A percentile compares a stretch with the other conserved stretches of the same genome.
These are phyloP conservation scores for Penicillium sp. DNA, from an alignment of 2,329 filamentous ascomycete genomes.

Conservation along the genomic window DNA sequence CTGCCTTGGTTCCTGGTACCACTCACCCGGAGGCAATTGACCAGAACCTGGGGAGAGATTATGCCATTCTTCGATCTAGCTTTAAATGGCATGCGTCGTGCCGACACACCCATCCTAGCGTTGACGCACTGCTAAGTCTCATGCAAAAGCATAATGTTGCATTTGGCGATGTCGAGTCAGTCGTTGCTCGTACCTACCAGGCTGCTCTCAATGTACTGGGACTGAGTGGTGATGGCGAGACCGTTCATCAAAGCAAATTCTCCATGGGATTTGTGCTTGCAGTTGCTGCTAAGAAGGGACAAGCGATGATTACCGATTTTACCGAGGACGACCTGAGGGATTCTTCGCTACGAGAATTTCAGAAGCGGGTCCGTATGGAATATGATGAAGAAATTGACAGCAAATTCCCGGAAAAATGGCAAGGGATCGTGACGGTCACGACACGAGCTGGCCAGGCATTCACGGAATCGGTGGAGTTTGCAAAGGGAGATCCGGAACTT, in stretches of 20 bases:
- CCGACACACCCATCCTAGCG: conserved; percentile 30
- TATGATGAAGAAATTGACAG: conserved; percentile 25
- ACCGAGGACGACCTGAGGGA: conserved; percentile 25
- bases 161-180: conserved; percentile 27
- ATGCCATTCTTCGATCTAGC: conserved; percentile 26
- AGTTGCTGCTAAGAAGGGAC: conserved; percentile 29
- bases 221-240: conserved; percentile 25
- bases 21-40: conserved; percentile 23
- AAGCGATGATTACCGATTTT: conserved; percentile 30
- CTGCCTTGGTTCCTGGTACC: conserved; percentile 19
- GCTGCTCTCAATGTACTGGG: conserved; percentile 30
- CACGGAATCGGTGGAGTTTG: conserved; percentile 22
- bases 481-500: conserved; percentile 28
- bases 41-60: conserved; percentile 22
- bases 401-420: conserved; percentile 26
- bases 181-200: conserved; percentile 26
- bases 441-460: conserved; percentile 20
- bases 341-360: conserved; percentile 21
- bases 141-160: conserved; percentile 23
- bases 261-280: conserved; percentile 33
- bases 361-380: conserved; percentile 26
- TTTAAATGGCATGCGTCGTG: conserved; percentile 35
- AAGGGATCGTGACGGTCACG: conserved; percentile 26
- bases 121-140: conserved; percentile 26
- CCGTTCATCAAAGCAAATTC: conserved; percentile 34